phyloP scores from a whole-genome alignment of 2,329 filamentous ascomycete genomes.

The Aureobasidium sp. region DNA sequence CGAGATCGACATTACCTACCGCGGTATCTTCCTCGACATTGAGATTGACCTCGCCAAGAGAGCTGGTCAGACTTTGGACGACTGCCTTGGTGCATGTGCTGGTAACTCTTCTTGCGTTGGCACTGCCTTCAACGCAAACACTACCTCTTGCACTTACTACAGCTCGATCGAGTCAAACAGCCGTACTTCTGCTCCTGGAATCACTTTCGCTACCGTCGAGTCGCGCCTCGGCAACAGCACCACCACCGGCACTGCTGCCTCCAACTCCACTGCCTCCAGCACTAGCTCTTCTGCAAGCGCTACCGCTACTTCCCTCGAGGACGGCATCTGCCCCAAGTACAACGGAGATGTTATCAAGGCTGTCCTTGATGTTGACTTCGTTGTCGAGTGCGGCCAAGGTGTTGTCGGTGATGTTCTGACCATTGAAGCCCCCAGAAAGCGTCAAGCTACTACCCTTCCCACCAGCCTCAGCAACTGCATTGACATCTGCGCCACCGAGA shows the following conservation, averaged over 20 bases:
- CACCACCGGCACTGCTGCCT: neutral
- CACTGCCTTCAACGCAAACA: neutral
- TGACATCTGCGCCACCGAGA: slow-evolving; percentile 2
- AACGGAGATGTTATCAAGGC: neutral
- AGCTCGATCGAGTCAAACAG: neutral
- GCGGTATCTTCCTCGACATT: neutral
- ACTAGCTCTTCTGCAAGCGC: neutral
- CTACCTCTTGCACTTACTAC: slow-evolving; percentile 3
- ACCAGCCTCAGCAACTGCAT: slow-evolving; percentile 4
- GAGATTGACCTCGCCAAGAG: neutral
- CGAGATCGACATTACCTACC: slow-evolving; percentile 2
- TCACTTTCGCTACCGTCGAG: slow-evolving; percentile 9
- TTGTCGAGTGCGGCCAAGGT: neutral
- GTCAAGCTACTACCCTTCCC: neutral
- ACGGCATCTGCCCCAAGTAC: neutral
- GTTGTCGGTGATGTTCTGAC: slow-evolving; percentile 1
- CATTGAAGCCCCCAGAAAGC: slow-evolving; percentile 1
- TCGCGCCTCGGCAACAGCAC: neutral
- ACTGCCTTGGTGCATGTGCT: slow-evolving; percentile 1
- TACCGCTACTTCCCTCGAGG: neutral
- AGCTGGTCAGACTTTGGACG: neutral
- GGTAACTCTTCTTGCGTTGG: neutral
- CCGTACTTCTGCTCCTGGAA: neutral
- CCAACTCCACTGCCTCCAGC: neutral
- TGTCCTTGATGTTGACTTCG: neutral